Base-by-base conservation (phyloP, 495 filamentous ascomycete genomes). In the Penicillium roqueforti region DNA sequence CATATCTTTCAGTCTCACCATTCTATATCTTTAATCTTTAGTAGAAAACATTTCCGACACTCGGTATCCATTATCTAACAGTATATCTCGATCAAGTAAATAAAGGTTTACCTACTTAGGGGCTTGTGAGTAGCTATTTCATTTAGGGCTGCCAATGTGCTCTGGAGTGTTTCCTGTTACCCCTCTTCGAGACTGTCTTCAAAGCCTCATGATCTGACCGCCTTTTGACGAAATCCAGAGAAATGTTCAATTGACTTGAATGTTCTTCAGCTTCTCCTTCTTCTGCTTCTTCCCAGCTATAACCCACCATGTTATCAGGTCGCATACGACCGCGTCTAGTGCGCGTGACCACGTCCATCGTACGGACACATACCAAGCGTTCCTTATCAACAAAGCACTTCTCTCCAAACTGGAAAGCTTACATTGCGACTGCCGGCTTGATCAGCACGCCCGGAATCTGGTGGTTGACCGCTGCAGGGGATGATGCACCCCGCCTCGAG, bases 401-500 rank as follows among this genome's bases (percentile, higher is more conserved):
- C 16, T 44, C 51, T 14, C 60, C 56, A 9, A 54, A 57, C 29
- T 31, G 19, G 29, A 55, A 8, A 20, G 57, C 39, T 39, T 47
- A 53, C 22, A 38, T 58, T 22, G 57, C 38, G 2, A 48, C 48
- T 13, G 55, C 51, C 34, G 49, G 61, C 16, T 22, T 61, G 26
- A 18, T 63, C 45, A 56, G 53, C 41, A 49, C 47, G 16, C 51
- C 63, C 5, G 58, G 54, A 13, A 32, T 68, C 20, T 63, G 60
- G 62, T 68, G 66, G 66, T 46, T 59, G 38, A 14, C 39, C 11
- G 51, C 53, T 16, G 37, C 56, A 38, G 32, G 34, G 18, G 59
- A 65, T 9, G 54, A 65, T 54, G 59, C 53, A 11, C 68, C 68
- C 9, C 47, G 44, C 34, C 40, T 67, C 16, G 45, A 60, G 6